These are phyloP conservation scores for Cinnamomum micranthum DNA, from an alignment of 164 flowering plant species.

Conservation along the genomic window DNA sequence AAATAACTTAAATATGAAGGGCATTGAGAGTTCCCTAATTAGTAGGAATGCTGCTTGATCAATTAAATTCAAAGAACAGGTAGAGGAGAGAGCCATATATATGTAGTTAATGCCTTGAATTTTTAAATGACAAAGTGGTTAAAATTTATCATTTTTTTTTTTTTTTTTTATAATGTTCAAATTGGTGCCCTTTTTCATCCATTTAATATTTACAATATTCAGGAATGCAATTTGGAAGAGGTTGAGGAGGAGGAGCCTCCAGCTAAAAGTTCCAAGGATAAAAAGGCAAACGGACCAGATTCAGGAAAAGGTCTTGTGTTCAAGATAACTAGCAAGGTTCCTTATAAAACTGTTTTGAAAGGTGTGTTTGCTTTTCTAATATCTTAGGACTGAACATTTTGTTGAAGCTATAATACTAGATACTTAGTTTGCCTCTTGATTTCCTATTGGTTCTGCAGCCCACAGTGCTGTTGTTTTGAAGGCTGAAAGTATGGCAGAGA, in stretches of 20 bases:
- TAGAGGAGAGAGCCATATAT: no score
- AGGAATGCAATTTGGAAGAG: conserved; percentile 95
- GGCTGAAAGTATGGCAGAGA: conserved; percentile 84
- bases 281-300: conserved; percentile 88
- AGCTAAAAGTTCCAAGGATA: conserved; percentile 88
- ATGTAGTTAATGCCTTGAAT: no score
- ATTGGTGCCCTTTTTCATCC: neutral
- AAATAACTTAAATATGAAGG: no score
- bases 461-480: conserved; percentile 85
- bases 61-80: no score
- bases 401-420: neutral
- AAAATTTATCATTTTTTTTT: no score
- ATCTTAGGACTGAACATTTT: neutral
- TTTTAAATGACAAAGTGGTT: no score
- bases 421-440: neutral
- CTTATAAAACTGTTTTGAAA: conserved; percentile 90
- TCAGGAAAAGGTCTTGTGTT: conserved; percentile 68
- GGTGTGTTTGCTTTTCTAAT: conserved; percentile 32
- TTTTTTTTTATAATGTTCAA: no score
- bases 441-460: conserved; percentile 47
- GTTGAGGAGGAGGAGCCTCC: conserved; percentile 81
- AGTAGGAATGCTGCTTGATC: no score
- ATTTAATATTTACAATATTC: conserved; percentile 11
- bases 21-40: no score
- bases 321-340: conserved; percentile 84